phyloP scores from a whole-genome alignment of 805 yeast genomes.

The Ogataea ramenticola region DNA sequence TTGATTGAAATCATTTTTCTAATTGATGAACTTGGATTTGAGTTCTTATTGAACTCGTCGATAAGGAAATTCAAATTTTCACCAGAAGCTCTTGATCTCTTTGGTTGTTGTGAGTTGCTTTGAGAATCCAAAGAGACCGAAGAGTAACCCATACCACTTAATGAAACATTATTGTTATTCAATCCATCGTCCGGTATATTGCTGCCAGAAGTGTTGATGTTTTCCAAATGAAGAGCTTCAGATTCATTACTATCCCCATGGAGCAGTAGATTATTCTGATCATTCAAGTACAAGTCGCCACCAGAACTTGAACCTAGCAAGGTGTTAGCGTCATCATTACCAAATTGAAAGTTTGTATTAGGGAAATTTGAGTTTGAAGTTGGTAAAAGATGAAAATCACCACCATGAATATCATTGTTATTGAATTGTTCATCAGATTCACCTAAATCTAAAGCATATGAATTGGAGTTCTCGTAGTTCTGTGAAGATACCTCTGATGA shows the following conservation, averaged over 20 bases:
- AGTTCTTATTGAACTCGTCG: slow-evolving; percentile 60
- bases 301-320: background rate
- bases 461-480: background rate
- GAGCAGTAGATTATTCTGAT: background rate
- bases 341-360: background rate
- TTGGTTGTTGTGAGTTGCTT: slow-evolving; percentile 13
- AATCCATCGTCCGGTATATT: background rate
- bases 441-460: background rate
- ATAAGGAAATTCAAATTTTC: slow-evolving; percentile 66
- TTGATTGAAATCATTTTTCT: slow-evolving; percentile 62
- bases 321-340: background rate
- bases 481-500: background rate
- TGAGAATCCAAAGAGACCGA: slow-evolving; percentile 2
- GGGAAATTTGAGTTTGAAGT: background rate
- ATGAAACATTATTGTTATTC: slow-evolving; percentile 1
- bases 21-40: slow-evolving; percentile 68
- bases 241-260: background rate
- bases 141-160: background rate
- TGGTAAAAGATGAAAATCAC: background rate
- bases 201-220: background rate
- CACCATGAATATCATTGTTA: background rate
- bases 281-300: background rate
- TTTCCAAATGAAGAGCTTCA: background rate
- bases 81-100: slow-evolving; percentile 40
- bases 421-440: background rate